Conservation (phyloP, 805 yeast species). For the Kazachstania africana region DNA sequence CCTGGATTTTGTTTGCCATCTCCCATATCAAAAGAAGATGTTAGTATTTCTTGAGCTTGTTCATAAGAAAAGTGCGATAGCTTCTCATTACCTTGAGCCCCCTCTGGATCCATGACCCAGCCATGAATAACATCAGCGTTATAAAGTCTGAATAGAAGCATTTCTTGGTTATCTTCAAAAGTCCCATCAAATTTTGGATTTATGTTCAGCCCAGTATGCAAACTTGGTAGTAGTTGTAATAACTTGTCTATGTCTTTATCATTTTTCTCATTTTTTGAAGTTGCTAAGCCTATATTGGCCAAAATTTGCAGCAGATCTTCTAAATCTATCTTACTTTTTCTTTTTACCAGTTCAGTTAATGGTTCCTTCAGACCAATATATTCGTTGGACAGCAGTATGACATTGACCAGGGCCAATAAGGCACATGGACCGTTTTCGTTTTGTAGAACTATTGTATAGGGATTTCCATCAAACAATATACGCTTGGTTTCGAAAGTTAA, state of each 20-base stretch:
- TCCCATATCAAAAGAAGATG: constrained; percentile 30
- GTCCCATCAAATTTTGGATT: constrained; percentile 58
- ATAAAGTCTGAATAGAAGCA: constrained; percentile 44
- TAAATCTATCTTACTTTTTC: constrained; percentile 23
- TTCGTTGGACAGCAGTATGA: constrained; percentile 38
- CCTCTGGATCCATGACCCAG: constrained; percentile 50
- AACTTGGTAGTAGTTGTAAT: constrained; percentile 43
- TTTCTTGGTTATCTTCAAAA: constrained; percentile 40
- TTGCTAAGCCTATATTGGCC: constrained; percentile 34
- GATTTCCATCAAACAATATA: constrained; percentile 23
- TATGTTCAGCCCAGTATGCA: constrained; percentile 62
- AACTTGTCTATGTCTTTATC: constrained; percentile 26
- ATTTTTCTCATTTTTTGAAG: constrained; percentile 2
- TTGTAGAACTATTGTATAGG: constrained; percentile 50
- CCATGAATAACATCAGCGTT: constrained; percentile 64
- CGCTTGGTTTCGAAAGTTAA: constrained; percentile 13
- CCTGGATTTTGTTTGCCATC: constrained; percentile 12
- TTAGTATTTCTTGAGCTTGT: constrained; percentile 43
- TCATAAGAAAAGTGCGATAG: constrained; percentile 40
- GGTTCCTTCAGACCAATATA: neutral
- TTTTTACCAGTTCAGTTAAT: neutral
- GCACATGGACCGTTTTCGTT: constrained; percentile 88
- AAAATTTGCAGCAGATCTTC: constrained; percentile 35
- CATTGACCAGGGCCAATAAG: constrained; percentile 61
- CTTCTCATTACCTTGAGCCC: constrained; percentile 19